phyloP scores from a whole-genome alignment of 352 stramenopile genomes.

The Phytopythium cucurbitacearum region DNA sequence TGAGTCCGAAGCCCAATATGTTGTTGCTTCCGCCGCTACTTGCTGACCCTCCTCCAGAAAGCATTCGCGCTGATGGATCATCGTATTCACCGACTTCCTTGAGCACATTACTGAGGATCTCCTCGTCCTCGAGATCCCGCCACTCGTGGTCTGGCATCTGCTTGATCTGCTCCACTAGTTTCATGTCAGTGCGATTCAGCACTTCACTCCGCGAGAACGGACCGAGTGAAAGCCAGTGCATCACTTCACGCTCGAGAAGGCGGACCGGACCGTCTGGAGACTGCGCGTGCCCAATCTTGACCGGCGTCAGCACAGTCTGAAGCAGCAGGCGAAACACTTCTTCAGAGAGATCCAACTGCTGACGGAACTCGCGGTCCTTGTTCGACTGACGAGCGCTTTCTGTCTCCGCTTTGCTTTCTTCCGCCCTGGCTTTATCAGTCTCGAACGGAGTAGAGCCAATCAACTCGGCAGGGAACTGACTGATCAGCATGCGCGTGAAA shows the following conservation, averaged over 20 bases:
- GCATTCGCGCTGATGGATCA: conserved; percentile 21
- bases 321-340: conserved; percentile 59
- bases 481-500: conserved; percentile 53
- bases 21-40: conserved; percentile 8
- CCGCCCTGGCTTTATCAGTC: background rate
- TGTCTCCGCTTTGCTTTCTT: conserved; percentile 11
- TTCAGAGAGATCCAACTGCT: conserved; percentile 53
- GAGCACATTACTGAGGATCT: conserved; percentile 67
- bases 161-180: conserved; percentile 75
- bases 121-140: conserved; percentile 66
- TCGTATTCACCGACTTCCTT: conserved; percentile 59
- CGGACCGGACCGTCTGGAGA: conserved; percentile 27
- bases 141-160: conserved; percentile 44
- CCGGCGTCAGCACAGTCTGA: conserved; percentile 53
- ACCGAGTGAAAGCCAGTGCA: conserved; percentile 72
- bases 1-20: conserved; percentile 49
- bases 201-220: conserved; percentile 70
- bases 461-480: conserved; percentile 39
- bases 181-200: conserved; percentile 56
- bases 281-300: conserved; percentile 33
- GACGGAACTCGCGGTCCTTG: conserved; percentile 20
- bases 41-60: conserved; percentile 2
- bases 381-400: conserved; percentile 5
- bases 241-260: conserved; percentile 66
- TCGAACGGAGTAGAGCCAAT: conserved; percentile 6